Evolutionary conservation across 257 asterid species (phyloP), one percentile per base, ranked within the genome.

Genomic region (Capsicum rhomboideum): DNA sequence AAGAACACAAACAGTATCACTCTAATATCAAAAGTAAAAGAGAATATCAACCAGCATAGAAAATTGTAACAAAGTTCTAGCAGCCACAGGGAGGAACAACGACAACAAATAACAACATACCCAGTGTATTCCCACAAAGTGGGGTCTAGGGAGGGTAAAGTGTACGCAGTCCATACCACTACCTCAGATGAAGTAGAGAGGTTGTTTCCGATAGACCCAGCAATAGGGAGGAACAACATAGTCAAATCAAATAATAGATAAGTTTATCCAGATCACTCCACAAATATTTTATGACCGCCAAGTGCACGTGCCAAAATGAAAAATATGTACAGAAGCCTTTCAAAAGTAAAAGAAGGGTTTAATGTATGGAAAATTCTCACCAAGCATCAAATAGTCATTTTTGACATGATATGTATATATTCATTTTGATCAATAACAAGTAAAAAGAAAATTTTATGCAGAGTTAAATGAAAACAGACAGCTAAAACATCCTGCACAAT

Each of bases 21-120:
- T 49, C 64, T 34, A 71, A 82, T 66, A 72, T 28, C 78, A 59
- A 44, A 49, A 64, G 61, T 23, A 50, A 82, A 68, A 50, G 28
- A 82, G 58, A 69, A 58, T 44, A 54, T 59, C 54, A 85, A 84
- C 58, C 75, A 79, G 64, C 77, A 78, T 71, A 61, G 84, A 80
- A 66, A 85, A 82, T 80, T 83, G 82, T 31, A 49, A 75, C 21
- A 49, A 44, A 49, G 42, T 49, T 49, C 55, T 74, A 10, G 61
- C 61, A 75, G 37, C 59, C 59, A 49, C 26, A 13, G 59, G 80
- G 80, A 77, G 82, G 82, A 50, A 50, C 14, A 28, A 28, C 28
- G 26, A 50, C 14, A 28, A 28, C 28, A 50, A 50, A 50, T 8
- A 28, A 28, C 28, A 50, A n/a, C n/a, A n/a, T n/a, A n/a, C n/a